phyloP scores from a whole-genome alignment of 225 moss, liverwort and hornwort genomes.

The Physcomitrellopsis africana region DNA sequence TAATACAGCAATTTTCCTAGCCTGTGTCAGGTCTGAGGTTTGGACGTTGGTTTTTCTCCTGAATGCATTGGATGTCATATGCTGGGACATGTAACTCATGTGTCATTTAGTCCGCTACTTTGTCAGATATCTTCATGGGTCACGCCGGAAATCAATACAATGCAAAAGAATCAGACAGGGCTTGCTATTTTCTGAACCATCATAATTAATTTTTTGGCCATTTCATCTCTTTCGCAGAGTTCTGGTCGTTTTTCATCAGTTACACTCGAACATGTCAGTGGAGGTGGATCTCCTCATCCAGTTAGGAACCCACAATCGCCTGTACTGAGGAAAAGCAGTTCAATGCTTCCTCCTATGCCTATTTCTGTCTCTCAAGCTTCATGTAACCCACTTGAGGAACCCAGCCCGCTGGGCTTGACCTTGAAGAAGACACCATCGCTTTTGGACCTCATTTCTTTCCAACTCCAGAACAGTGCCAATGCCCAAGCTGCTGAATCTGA shows the following conservation, averaged over 20 bases:
- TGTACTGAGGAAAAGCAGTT: slow-evolving; percentile 40
- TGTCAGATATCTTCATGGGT: not conserved
- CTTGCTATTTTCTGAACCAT: not conserved
- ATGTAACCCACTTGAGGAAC: slow-evolving; percentile 78
- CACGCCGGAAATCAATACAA: too few species aligned
- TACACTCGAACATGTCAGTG: slow-evolving; percentile 31
- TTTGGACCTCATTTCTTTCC: slow-evolving; percentile 82
- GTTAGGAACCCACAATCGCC: slow-evolving; percentile 38
- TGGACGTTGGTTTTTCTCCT: too few species aligned
- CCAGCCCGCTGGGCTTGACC: slow-evolving; percentile 86
- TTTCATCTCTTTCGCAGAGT: slow-evolving; percentile 22
- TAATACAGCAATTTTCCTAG: too few species aligned
- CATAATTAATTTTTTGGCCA: not conserved
- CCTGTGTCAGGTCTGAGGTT: not conserved
- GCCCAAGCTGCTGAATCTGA: slow-evolving; percentile 43
- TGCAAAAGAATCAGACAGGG: not conserved
- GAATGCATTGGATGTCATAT: not conserved
- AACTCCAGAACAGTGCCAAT: slow-evolving; percentile 59
- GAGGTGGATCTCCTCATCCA: slow-evolving; percentile 21
- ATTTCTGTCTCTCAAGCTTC: slow-evolving; percentile 32
- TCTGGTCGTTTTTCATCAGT: slow-evolving; percentile 21
- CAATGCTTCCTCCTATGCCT: slow-evolving; percentile 42
- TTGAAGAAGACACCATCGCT: slow-evolving; percentile 93
- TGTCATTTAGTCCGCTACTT: too few species aligned
- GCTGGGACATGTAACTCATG: too few species aligned